Percentiles rank a stretch among this genome's conserved stretches.
phyloP scores from a whole-genome alignment of 371 early-diverging fungal genomes.

The Funneliformis caledonium region DNA sequence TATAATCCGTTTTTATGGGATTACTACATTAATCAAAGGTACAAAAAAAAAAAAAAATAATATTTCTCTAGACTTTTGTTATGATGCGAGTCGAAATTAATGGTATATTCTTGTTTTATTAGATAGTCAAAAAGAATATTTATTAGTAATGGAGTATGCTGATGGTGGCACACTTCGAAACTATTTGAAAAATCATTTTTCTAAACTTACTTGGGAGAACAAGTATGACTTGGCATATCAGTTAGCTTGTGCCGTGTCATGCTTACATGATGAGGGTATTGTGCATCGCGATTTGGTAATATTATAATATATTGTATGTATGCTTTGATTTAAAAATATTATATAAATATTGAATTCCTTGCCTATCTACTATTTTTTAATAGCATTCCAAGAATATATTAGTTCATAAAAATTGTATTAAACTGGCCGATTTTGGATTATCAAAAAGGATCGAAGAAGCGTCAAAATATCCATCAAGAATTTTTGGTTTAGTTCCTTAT shows the following conservation, averaged over 20 bases:
- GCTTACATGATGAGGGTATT: not conserved
- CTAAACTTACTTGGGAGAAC: not conserved
- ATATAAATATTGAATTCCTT: too few relatives aligned
- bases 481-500: not conserved
- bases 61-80: not conserved
- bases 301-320: too few relatives aligned
- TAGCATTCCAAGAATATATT: not conserved
- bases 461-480: not conserved
- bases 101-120: not conserved
- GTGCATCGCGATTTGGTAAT: not conserved
- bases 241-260: not conserved
- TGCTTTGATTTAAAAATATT: too few relatives aligned
- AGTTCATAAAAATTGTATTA: not conserved
- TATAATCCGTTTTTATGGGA: not conserved
- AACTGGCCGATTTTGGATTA: not conserved
- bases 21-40: not conserved
- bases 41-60: too few relatives aligned
- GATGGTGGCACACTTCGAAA: not conserved
- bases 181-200: not conserved
- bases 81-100: not conserved
- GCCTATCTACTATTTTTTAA: not conserved
- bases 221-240: not conserved
- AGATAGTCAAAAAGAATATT: not conserved
- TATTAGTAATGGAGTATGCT: not conserved
- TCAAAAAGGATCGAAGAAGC: not conserved